Evolutionary conservation across 805 yeast genomes (phyloP), one percentile per base, ranked within the genome.

Genomic region (Spathaspora sp.): DNA sequence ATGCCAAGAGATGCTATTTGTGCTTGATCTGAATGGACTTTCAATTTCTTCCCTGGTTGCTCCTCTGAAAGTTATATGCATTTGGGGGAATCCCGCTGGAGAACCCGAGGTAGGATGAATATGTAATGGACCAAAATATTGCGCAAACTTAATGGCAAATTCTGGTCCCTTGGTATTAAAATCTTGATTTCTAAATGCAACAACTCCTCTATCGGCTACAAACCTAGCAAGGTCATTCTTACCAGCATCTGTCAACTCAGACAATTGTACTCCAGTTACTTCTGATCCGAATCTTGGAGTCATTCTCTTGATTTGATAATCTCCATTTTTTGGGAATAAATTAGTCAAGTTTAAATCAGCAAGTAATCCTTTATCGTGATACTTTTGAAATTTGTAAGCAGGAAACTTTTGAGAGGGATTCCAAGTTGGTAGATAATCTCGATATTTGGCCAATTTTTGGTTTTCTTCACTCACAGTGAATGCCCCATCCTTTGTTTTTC

Each of bases 101-200:
- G 62, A 54, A 11, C 64, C 64, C 11, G 63, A 60, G 11, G 63
- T 59, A 16, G 65, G 65, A 46, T 59, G 65, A 11, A 55, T 47
- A 46, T 62, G 62, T 38, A 59, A 55, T 28, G 60, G 61, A 19
- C 64, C 64, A 50, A 55, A 60, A 49, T 59, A 57, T 42, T 48
- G 39, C 14, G 56, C 59, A 44, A 51, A 59, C 11, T 60, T 49
- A 28, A 70, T 76, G 31, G 62, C 75, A 52, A 70, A 75, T 32
- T 70, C 70, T 3, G 80, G 78, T 5, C 83, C 79, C 51, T 72
- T 64, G 2, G 47, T 23, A 20, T 55, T 64, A 49, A 67, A 65
- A 57, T 69, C 67, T 52, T 69, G 74, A 54, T 68, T 57, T 17
- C 70, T 47, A 52, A 69, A 67, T 5, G 67, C 65, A 29, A 65